A percentile compares a stretch with the other conserved stretches of the same genome.
These are phyloP conservation scores for Gypsophila paniculata DNA, from an alignment of 179 eudicot species.

Conservation along the genomic window DNA sequence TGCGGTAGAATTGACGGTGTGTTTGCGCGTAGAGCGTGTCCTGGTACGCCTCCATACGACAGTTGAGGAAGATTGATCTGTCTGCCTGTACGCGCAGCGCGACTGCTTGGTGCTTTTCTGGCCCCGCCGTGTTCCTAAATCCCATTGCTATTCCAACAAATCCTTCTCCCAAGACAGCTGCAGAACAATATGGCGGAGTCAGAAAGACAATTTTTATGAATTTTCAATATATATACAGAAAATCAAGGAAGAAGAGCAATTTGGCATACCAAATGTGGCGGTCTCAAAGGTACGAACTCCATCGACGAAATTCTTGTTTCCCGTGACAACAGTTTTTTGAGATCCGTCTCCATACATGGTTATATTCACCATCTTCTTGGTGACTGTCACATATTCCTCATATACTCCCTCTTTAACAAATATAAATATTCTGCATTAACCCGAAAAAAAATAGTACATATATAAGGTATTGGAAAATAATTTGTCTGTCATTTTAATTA, in stretches of 20 bases:
- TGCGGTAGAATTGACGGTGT: conserved; percentile 61
- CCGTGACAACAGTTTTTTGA: conserved; percentile 58
- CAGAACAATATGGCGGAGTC: background rate
- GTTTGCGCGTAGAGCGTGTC: conserved; percentile 71
- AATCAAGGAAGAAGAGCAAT: too few relatives aligned
- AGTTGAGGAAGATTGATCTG: conserved; percentile 53
- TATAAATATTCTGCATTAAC: conserved; percentile 46
- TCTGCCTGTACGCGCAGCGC: conserved; percentile 77
- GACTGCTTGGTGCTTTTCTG: conserved; percentile 71
- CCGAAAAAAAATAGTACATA: background rate
- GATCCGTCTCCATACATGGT: conserved; percentile 87
- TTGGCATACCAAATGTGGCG: conserved; percentile 63
- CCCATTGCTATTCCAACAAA: conserved; percentile 62
- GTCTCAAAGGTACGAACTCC: conserved; percentile 57
- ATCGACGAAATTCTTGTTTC: conserved; percentile 64
- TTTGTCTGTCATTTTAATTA: too few relatives aligned
- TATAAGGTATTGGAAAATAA: too few relatives aligned
- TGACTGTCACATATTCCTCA: conserved; percentile 57
- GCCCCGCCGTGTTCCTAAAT: conserved; percentile 71
- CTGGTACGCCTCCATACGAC: conserved; percentile 68
- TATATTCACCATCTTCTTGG: conserved; percentile 52
- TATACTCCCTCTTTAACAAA: conserved; percentile 59
- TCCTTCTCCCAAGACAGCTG: conserved; percentile 65
- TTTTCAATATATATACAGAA: too few relatives aligned
- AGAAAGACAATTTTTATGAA: background rate